Conservation (phyloP, 2,329 filamentous ascomycete genomes). For the Phialophora macrospora region DNA sequence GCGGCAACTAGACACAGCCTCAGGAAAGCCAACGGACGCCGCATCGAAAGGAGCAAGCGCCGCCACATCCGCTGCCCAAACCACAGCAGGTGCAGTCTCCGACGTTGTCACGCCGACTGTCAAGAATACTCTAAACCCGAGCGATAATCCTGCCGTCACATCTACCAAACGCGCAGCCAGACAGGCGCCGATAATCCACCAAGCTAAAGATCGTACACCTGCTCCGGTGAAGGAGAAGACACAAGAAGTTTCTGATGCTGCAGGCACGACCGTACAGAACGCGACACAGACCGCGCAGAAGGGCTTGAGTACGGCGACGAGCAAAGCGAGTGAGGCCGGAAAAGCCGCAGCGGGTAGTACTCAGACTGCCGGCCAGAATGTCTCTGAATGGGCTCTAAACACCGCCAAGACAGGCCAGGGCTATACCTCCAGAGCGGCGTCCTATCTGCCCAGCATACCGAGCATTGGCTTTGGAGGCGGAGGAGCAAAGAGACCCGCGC, state of each 20-base stretch:
- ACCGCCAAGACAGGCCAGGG: constrained; percentile 26
- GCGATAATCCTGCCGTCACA: constrained; percentile 36
- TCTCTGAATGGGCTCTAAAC: neutral
- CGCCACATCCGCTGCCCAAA: constrained; percentile 26
- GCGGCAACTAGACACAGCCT: constrained; percentile 31
- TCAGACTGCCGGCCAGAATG: neutral
- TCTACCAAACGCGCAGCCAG: constrained; percentile 27
- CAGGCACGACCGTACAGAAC: constrained; percentile 32
- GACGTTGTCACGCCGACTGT: constrained; percentile 33
- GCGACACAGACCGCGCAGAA: constrained; percentile 28
- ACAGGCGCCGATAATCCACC: constrained; percentile 33
- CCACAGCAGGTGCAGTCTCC: constrained; percentile 30
- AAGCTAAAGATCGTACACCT: constrained; percentile 33
- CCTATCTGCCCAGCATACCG: constrained; percentile 33
- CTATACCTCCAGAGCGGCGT: constrained; percentile 36
- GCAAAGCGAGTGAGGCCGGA: constrained; percentile 25
- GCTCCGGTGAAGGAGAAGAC: constrained; percentile 25
- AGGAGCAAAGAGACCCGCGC: constrained; percentile 17
- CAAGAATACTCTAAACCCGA: constrained; percentile 33
- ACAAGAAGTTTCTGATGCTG: constrained; percentile 22
- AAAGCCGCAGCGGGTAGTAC: constrained; percentile 14
- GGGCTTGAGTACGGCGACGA: constrained; percentile 23
- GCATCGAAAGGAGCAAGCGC: constrained; percentile 27
- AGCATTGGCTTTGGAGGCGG: constrained; percentile 25
- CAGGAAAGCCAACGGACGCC: constrained; percentile 23